Conservation (phyloP, 2,329 filamentous ascomycete genomes). For the Emergomyces orientalis region DNA sequence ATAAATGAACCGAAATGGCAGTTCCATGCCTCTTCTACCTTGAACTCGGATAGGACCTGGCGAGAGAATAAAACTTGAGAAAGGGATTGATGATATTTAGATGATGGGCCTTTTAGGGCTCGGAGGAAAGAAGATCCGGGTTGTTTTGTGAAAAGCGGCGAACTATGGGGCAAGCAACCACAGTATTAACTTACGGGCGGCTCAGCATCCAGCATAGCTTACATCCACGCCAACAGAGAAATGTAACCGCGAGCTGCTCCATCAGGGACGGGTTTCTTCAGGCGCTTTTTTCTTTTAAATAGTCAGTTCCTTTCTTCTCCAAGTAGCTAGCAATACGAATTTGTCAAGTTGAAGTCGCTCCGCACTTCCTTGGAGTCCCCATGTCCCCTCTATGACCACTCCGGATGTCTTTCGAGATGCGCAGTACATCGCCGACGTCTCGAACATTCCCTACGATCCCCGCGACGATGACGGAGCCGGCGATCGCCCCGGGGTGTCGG, state of each 20-base stretch:
- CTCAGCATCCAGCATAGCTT: neutral
- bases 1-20: neutral
- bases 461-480: constrained; percentile 15
- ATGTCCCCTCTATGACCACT: constrained; percentile 41
- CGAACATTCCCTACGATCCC: constrained; percentile 27
- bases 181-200: neutral
- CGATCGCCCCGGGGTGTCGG: constrained; percentile 8
- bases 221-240: neutral
- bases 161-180: neutral
- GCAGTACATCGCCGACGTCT: constrained; percentile 40
- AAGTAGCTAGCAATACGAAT: neutral
- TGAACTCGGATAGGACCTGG: neutral
- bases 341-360: neutral
- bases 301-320: neutral
- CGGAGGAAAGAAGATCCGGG: constrained; percentile 1
- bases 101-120: too few species aligned
- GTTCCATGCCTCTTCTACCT: neutral
- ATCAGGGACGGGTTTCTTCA: neutral
- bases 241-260: neutral
- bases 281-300: neutral
- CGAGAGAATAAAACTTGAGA: neutral
- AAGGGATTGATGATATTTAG: neutral
- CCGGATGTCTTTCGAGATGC: constrained; percentile 39
- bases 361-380: constrained; percentile 20
- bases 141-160: neutral